Conservation (phyloP, 306 rosid species). For the Arachis hypogaea region DNA sequence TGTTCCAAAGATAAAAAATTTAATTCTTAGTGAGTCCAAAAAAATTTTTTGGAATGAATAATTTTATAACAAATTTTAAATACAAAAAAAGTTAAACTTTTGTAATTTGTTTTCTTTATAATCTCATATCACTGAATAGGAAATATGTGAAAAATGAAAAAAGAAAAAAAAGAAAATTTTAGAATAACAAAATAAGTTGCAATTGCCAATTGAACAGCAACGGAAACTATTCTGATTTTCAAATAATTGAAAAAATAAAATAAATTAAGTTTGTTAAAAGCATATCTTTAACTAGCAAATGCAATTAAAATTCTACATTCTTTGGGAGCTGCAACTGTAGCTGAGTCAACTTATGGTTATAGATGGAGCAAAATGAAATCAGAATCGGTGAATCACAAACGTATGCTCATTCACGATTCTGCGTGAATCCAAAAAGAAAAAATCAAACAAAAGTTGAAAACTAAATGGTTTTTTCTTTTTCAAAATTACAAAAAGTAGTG, state of each 20-base stretch:
- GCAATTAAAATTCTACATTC: neutral
- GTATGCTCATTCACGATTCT: neutral
- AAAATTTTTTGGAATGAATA: no score
- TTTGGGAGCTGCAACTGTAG: neutral
- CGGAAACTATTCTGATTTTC: conserved; percentile 13
- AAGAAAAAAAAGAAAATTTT: neutral
- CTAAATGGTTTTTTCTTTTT: neutral
- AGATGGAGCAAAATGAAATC: neutral
- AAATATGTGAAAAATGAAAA: conserved; percentile 12
- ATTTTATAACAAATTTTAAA: neutral
- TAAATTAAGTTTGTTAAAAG: neutral
- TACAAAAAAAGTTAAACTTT: conserved; percentile 30
- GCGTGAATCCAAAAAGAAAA: conserved; percentile 24
- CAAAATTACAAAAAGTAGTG: neutral
- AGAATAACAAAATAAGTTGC: neutral
- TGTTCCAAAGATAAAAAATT: no score
- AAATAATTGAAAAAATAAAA: neutral
- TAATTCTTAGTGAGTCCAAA: no score
- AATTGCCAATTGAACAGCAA: neutral
- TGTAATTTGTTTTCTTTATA: conserved; percentile 35
- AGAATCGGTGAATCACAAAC: neutral
- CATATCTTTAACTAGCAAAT: neutral
- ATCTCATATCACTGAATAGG: conserved; percentile 30
- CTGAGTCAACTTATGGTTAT: neutral
- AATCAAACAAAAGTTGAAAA: neutral